A percentile compares a stretch with the other conserved stretches of the same genome.
Conservation (phyloP, 306 rosid genomes). For the Cicer chorassanicum region DNA sequence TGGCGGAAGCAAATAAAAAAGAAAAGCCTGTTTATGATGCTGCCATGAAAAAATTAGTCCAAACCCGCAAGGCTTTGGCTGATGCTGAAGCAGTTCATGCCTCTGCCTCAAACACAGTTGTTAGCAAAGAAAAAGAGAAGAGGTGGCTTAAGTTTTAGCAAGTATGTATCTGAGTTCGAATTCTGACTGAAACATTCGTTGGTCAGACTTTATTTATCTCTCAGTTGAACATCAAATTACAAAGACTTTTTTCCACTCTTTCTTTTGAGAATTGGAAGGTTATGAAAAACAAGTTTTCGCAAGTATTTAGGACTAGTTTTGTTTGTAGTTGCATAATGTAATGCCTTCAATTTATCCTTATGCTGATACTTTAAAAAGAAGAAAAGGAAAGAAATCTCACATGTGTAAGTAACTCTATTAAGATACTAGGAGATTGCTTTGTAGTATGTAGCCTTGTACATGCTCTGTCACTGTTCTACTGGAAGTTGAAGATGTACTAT, state of each 20-base stretch:
- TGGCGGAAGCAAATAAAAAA: slow-evolving; percentile 70
- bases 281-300: slow-evolving; percentile 61
- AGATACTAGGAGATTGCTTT: slow-evolving; percentile 19
- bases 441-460: slow-evolving; percentile 27
- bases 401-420: slow-evolving; percentile 17
- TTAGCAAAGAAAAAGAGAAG: slow-evolving; percentile 85
- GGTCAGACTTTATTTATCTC: too few species aligned
- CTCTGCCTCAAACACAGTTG: slow-evolving; percentile 84
- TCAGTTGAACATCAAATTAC: too few species aligned
- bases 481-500: background rate
- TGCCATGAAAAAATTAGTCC: slow-evolving; percentile 73
- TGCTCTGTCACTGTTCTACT: slow-evolving; percentile 25
- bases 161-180: background rate
- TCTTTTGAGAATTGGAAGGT: too few species aligned
- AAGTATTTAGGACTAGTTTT: slow-evolving; percentile 11
- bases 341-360: slow-evolving; percentile 24
- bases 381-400: slow-evolving; percentile 10
- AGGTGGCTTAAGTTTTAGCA: slow-evolving; percentile 91
- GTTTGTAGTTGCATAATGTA: slow-evolving; percentile 28
- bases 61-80: slow-evolving; percentile 81
- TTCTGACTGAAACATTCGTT: too few species aligned
- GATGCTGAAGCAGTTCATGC: slow-evolving; percentile 76
- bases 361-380: slow-evolving; percentile 17
- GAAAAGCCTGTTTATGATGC: slow-evolving; percentile 89
- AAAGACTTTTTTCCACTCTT: too few species aligned